These are phyloP conservation scores for Avena atlantica DNA, from an alignment of 176 grass and related monocot species.

Conservation along the genomic window DNA sequence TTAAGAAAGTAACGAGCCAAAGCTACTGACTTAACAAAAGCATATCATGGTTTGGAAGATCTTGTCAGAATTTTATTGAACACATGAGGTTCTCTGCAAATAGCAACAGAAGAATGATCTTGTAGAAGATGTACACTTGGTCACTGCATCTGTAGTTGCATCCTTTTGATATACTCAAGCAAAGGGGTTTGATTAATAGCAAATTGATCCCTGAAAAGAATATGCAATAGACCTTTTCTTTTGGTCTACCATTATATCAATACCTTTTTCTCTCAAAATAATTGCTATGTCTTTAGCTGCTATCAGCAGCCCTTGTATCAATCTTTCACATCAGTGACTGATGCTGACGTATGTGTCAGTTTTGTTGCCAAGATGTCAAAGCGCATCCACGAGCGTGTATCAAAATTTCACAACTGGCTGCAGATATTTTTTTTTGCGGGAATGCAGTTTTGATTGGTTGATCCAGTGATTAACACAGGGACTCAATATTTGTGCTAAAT, in stretches of 20 bases:
- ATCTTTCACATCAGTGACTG: constrained; percentile 11
- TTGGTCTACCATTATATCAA: not conserved
- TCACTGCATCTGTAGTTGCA: constrained; percentile 18
- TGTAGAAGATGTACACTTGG: constrained; percentile 39
- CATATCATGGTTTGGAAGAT: constrained; percentile 22
- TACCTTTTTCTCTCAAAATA: constrained; percentile 7
- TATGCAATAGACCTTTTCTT: constrained; percentile 27
- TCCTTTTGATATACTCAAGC: constrained; percentile 25
- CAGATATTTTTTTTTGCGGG: constrained; percentile 14
- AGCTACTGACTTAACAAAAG: constrained; percentile 23
- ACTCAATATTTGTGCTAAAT: constrained; percentile 8
- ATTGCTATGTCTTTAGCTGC: constrained; percentile 21
- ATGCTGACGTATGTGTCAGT: constrained; percentile 18
- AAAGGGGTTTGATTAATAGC: constrained; percentile 19
- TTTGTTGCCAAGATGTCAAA: constrained; percentile 19
- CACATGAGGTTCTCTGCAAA: constrained; percentile 17
- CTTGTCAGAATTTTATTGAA: constrained; percentile 38
- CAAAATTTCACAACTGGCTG: constrained; percentile 25
- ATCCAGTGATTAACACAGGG: constrained; percentile 15
- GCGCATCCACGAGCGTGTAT: not conserved
- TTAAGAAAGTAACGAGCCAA: constrained; percentile 26
- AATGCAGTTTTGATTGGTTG: constrained; percentile 28
- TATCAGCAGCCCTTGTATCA: constrained; percentile 27
- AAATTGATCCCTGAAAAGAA: constrained; percentile 33
- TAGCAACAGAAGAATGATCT: constrained; percentile 25